Percentiles rank a stretch among this genome's conserved stretches.
phyloP scores from a whole-genome alignment of 805 yeast genomes.

The Ogataea pini region DNA sequence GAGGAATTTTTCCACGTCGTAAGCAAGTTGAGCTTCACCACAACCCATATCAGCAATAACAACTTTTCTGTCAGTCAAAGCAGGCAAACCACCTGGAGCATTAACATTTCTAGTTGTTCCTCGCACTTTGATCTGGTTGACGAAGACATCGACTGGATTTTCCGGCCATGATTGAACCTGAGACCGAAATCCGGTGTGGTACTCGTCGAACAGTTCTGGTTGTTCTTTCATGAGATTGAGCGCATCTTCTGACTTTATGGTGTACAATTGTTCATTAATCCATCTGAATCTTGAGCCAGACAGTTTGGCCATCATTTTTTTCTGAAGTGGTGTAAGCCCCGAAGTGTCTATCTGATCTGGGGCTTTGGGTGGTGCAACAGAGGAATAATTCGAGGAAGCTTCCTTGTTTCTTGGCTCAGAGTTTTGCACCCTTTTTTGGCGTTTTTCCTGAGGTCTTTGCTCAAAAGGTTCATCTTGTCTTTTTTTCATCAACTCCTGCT shows the following conservation, averaged over 20 bases:
- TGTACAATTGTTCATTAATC: constrained; percentile 97
- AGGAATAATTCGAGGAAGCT: background rate
- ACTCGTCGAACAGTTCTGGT: constrained; percentile 89
- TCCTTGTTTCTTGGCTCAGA: background rate
- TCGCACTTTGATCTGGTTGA: constrained; percentile 62
- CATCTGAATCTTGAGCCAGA: constrained; percentile 96
- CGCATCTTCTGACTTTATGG: constrained; percentile 78
- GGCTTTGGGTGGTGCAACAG: background rate
- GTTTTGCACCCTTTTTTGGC: constrained; percentile 7
- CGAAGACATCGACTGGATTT: constrained; percentile 93
- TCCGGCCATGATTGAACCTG: constrained; percentile 99
- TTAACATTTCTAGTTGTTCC: constrained; percentile 63
- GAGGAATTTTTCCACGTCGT: constrained; percentile 57
- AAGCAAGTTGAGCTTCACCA: constrained; percentile 91
- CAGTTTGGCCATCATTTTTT: constrained; percentile 92
- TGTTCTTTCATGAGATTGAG: constrained; percentile 69
- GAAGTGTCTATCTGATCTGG: constrained; percentile 2
- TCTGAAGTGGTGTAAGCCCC: constrained; percentile 82
- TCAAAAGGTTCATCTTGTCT: constrained; percentile 4
- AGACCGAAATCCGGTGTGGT: constrained; percentile 91
- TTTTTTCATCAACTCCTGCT: constrained; percentile 7
- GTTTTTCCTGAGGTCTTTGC: background rate
- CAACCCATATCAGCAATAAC: constrained; percentile 99
- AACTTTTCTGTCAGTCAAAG: constrained; percentile 56
- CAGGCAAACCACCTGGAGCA: constrained; percentile 97